Evolutionary conservation across 1,139 yeast species (phyloP), one percentile per base, ranked within the genome.

Genomic region (Lodderomyces beijingensis): DNA sequence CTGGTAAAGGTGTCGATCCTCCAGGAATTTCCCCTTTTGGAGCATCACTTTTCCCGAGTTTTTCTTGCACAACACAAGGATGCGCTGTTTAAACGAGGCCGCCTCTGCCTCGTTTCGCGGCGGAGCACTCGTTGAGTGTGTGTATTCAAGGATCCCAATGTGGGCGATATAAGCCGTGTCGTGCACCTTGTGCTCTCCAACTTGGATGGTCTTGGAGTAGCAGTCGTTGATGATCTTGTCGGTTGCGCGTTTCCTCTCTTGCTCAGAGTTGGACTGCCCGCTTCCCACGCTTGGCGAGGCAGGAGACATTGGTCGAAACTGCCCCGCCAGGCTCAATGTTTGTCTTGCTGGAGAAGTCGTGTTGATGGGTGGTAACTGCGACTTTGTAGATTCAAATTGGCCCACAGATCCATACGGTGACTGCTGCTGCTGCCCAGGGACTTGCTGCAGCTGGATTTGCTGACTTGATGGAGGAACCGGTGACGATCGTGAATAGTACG

Each of bases 11-110:
- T 84, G 51, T 36, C 65, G 87, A 39, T 79, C 79, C 8, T 76
- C 68, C 47, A 83, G 84, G 52, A 75, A 87, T 46, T 94, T 79
- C 2, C 95, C 96, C 58, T 91, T 91, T 51, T 88, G 96, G 17
- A 91, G 51, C 36, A 81, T 69, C 27, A 86, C 80, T 16, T 84
- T 63, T 3, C 94, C 93, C 4, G 66, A 51, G 36, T 59, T 55
- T 43, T 65, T 65, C 7, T 57, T 50, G 48, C 74, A 66, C 13
- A 69, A 46, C 4, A 64, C 70, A 33, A 69, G 52, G 12, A 69
- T 54, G 39, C 75, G 50, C 27, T 57, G 55, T 34, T 69, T 69
- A 10, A 63, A 53, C 16, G 59, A 44, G 0, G 74, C 74, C n/a
- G 43, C 40, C 3, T 53, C 46, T 3, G 56, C 31, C 33, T 56